Evolutionary conservation across 306 rosid genomes (phyloP), one percentile per base, ranked within the genome.

Genomic region (Cucumis sativus): DNA sequence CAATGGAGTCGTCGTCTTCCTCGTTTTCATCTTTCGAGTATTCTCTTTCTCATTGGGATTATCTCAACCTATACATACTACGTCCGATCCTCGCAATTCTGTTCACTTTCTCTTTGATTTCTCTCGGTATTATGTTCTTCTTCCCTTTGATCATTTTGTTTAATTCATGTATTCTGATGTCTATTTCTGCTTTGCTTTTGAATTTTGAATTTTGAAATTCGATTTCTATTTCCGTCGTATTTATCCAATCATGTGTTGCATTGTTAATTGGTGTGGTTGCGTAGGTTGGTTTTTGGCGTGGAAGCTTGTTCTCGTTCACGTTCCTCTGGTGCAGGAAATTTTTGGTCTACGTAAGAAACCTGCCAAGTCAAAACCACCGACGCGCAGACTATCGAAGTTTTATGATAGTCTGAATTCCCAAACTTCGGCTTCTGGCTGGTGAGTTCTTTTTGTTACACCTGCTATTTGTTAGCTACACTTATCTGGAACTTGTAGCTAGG

Each of bases 201-300:
- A 66, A 64, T 65, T 71, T 57, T 52, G 14, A 66, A 64, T 65
- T 71, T 57, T 25, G 64, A 56, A 40, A 43, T 81, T 40, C 79
- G 79, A 58, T 79, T 5, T 10, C 23, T 74, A 78, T 67, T 41
- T 65, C 51, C 18, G 25, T 67, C 72, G 7, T 37, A 76, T 54
- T 72, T 47, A 16, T 6, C 23, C 20, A 9, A 49, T 67, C 52
- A 37, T 15, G 43, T 8, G 52, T 45, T 78, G 5, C 37, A 21
- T 17, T 59, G n/a, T 30, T 12, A 67, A 79, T 61, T 49, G 33
- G 45, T n/a, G n/a, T 69, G 16, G 16, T 25, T 25, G 12, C 47
- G 7, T 45, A 90, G 97, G 98, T 74, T 94, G 98, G 97, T 89
- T 81, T 30, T 64, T 90, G 87, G 97, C 92, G 59, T 95, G 98